phyloP scores from a whole-genome alignment of 495 filamentous ascomycete genomes.

The Xylaria longipes region DNA sequence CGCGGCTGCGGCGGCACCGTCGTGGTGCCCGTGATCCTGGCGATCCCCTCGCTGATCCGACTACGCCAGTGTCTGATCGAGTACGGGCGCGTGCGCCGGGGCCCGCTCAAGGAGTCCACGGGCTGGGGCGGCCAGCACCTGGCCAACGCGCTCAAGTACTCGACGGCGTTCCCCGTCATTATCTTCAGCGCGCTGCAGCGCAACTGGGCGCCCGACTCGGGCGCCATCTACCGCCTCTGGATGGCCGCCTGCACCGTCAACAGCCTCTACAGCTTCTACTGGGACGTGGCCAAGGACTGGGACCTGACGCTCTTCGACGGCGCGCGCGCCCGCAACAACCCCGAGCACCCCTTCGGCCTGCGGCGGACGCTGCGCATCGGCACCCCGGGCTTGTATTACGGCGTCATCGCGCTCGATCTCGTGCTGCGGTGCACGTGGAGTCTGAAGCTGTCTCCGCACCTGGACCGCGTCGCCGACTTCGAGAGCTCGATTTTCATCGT shows the following conservation, averaged over 20 bases:
- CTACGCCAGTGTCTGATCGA: slow-evolving; percentile 92
- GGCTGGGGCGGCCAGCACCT: slow-evolving; percentile 84
- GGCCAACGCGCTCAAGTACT: slow-evolving; percentile 92
- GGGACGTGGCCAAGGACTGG: slow-evolving; percentile 98
- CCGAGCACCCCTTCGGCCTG: slow-evolving; percentile 77
- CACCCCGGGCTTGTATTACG: slow-evolving; percentile 75
- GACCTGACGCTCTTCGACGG: slow-evolving; percentile 80
- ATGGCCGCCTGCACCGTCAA: slow-evolving; percentile 72
- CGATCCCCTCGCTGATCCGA: slow-evolving; percentile 82
- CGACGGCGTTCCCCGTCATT: slow-evolving; percentile 90
- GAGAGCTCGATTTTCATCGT: slow-evolving; percentile 87
- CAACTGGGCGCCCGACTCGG: slow-evolving; percentile 60
- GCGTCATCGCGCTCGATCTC: slow-evolving; percentile 78
- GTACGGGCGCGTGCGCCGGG: slow-evolving; percentile 72
- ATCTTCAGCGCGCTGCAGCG: slow-evolving; percentile 76
- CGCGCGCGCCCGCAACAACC: slow-evolving; percentile 53
- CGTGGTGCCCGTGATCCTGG: slow-evolving; percentile 79
- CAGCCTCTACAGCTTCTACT: slow-evolving; percentile 93
- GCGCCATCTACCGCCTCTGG: slow-evolving; percentile 57
- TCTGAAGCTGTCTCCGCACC: slow-evolving; percentile 77
- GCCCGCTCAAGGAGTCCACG: slow-evolving; percentile 48
- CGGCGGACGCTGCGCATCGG: slow-evolving; percentile 75
- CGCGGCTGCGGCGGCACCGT: slow-evolving; percentile 77
- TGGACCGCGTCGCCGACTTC: slow-evolving; percentile 81
- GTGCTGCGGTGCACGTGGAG: slow-evolving; percentile 88